phyloP scores from a whole-genome alignment of 768 basidiomycete species.

The Serendipita vermifera region DNA sequence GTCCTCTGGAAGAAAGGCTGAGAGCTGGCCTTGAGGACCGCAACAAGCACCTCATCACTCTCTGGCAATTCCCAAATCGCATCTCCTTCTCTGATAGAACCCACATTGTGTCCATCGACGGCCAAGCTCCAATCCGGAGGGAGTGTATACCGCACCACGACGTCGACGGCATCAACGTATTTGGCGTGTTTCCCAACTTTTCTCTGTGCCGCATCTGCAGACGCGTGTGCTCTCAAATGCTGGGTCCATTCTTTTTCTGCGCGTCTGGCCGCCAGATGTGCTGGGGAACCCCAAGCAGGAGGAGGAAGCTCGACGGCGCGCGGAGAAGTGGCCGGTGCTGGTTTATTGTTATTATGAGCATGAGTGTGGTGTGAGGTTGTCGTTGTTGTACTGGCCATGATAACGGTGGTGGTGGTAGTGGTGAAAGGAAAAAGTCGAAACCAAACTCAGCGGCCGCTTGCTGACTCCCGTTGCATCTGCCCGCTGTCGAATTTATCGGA shows the following conservation, averaged over 20 bases:
- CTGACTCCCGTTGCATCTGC: too few relatives aligned
- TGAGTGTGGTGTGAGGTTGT: too few relatives aligned
- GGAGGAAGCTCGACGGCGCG: slow-evolving; percentile 7
- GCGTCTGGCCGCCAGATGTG: neutral
- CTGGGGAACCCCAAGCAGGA: slow-evolving; percentile 5
- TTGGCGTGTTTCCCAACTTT: neutral
- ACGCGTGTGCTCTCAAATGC: neutral
- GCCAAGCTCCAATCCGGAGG: neutral
- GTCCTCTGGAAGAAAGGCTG: slow-evolving; percentile 3
- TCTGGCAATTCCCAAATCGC: neutral
- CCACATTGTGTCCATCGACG: neutral
- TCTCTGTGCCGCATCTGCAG: neutral
- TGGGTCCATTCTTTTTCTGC: slow-evolving; percentile 4
- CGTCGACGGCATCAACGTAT: neutral
- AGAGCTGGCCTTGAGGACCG: neutral
- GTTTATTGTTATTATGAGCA: too few relatives aligned
- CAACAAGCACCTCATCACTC: neutral
- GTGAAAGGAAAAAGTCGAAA: too few relatives aligned
- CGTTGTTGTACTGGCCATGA: too few relatives aligned
- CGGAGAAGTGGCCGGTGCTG: too few relatives aligned
- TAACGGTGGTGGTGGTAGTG: too few relatives aligned
- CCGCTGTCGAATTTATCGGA: too few relatives aligned
- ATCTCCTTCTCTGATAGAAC: neutral
- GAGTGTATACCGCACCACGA: neutral
- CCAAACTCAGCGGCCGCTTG: too few relatives aligned